A percentile compares a stretch with the other conserved stretches of the same genome.
These are phyloP conservation scores for Spergularia azorica DNA, from an alignment of 179 eudicot genomes.

Conservation along the genomic window DNA sequence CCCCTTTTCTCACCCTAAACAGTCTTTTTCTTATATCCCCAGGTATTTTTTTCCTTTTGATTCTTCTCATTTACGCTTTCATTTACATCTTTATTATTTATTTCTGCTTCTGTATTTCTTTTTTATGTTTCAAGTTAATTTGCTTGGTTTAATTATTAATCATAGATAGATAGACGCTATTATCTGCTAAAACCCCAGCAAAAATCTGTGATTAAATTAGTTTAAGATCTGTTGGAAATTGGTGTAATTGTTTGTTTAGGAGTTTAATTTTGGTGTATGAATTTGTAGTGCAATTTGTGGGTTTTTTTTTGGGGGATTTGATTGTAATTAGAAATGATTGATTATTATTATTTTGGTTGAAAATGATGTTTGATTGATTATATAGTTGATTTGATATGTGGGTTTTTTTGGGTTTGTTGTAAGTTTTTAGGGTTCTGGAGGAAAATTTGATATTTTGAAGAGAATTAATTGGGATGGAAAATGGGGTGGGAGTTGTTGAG, in stretches of 20 bases:
- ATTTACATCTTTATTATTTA: not conserved
- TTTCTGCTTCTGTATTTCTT: not conserved
- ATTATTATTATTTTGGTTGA: not conserved
- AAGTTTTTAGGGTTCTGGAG: constrained; percentile 34
- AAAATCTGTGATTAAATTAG: not conserved
- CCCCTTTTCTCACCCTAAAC: not conserved
- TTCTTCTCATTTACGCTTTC: constrained; percentile 4
- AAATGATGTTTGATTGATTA: constrained; percentile 1
- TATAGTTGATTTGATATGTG: constrained; percentile 22
- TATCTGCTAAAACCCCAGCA: too few species aligned
- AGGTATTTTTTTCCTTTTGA: constrained; percentile 7
- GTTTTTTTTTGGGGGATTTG: not conserved
- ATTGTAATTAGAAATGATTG: not conserved
- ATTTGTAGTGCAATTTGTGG: not conserved
- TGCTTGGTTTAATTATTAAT: too few species aligned
- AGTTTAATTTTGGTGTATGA: not conserved
- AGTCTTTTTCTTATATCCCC: constrained; percentile 18
- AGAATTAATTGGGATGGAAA: constrained; percentile 59
- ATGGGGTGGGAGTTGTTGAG: constrained; percentile 47
- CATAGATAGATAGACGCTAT: too few species aligned
- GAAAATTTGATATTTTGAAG: constrained; percentile 2
- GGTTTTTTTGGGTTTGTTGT: constrained; percentile 27
- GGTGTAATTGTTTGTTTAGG: not conserved
- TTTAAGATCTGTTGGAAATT: constrained; percentile 10
- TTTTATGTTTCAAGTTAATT: too few species aligned